Conservation (phyloP, 2,329 filamentous ascomycete genomes). For the Hymenotorrendiella dingleyae region DNA sequence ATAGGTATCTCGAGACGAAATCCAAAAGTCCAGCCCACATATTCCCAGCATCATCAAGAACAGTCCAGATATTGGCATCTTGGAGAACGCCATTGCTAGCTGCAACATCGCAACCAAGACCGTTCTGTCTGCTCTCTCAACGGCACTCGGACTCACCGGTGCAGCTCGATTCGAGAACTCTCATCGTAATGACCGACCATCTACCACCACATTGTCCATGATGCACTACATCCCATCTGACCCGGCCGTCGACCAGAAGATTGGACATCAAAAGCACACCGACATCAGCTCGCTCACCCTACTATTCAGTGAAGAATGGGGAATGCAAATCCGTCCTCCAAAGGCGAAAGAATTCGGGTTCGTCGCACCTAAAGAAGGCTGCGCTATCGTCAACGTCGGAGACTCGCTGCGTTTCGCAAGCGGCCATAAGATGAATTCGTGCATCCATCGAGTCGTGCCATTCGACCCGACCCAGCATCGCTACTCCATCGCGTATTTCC, state of each 20-base stretch:
- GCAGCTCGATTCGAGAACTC: conserved; percentile 43
- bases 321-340: conserved; percentile 49
- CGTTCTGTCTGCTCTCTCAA: conserved; percentile 35
- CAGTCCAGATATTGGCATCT: conserved; percentile 40
- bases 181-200: conserved; percentile 45
- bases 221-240: conserved; percentile 48
- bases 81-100: conserved; percentile 44
- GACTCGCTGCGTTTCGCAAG: conserved; percentile 52
- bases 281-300: conserved; percentile 50
- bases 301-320: conserved; percentile 44
- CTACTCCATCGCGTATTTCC: conserved; percentile 54
- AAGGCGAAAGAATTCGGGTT: conserved; percentile 41
- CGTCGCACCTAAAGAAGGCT: conserved; percentile 43
- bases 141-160: conserved; percentile 40
- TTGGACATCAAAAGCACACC: conserved; percentile 52
- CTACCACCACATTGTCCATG: conserved; percentile 46
- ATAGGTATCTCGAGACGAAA: conserved; percentile 44
- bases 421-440: conserved; percentile 47
- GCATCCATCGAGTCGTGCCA: conserved; percentile 53
- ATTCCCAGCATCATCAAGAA: conserved; percentile 44
- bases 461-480: conserved; percentile 46
- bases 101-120: conserved; percentile 45
- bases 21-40: conserved; percentile 41
- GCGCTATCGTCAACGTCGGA: conserved; percentile 52
- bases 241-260: conserved; percentile 35